A percentile compares a stretch with the other conserved stretches of the same genome.
Conservation (phyloP, 805 yeast species). For the Candida nitratophila region DNA sequence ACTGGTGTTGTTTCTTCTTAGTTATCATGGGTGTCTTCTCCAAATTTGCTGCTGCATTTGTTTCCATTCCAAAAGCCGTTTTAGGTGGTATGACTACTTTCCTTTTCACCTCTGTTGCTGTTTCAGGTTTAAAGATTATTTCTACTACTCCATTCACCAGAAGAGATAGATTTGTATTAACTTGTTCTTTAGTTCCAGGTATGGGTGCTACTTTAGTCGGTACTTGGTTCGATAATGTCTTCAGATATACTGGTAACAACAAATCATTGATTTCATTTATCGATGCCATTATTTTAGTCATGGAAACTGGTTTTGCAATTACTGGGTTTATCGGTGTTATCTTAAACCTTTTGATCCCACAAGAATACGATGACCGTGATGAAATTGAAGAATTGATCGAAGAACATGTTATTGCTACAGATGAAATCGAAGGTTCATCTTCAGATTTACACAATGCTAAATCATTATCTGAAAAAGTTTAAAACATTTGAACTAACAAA, state of each 20-base stretch:
- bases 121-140: conserved; percentile 52
- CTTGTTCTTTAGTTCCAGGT: conserved; percentile 46
- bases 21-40: conserved; percentile 83
- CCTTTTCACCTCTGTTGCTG: conserved; percentile 49
- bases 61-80: conserved; percentile 70
- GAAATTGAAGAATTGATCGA: conserved; percentile 33
- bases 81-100: conserved; percentile 81
- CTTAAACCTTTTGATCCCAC: conserved; percentile 41
- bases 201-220: conserved; percentile 41
- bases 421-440: conserved; percentile 2
- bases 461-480: neutral
- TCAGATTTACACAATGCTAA: neutral
- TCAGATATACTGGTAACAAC: conserved; percentile 44
- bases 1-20: conserved; percentile 52
- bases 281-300: conserved; percentile 45
- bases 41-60: conserved; percentile 84
- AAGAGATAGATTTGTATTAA: conserved; percentile 49
- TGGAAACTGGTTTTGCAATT: conserved; percentile 53
- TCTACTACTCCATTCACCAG: conserved; percentile 47
- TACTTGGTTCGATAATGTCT: conserved; percentile 41
- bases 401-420: conserved; percentile 11
- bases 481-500: no score
- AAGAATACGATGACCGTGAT: conserved; percentile 41
- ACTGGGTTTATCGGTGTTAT: conserved; percentile 48
- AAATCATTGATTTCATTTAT: conserved; percentile 37